Conservation (phyloP, 2,329 filamentous ascomycete species). For the Endoconidiophora polonica region DNA sequence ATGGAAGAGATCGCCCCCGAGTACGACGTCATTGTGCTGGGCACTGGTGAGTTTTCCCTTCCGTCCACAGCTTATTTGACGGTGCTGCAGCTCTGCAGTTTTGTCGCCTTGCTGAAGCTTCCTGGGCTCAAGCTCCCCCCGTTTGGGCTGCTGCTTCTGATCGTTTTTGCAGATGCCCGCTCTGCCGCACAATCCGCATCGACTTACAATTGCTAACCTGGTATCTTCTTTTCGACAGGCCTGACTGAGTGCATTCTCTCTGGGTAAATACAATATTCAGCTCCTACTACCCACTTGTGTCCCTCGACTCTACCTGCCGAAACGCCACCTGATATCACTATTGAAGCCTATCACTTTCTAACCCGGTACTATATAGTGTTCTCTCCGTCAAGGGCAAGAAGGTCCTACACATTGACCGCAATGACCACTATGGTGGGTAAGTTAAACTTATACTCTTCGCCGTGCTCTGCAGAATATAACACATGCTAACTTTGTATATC, state of each 20-base stretch:
- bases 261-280: constrained; percentile 43
- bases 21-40: constrained; percentile 97
- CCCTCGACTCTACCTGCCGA: too few relatives aligned
- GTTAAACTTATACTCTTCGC: constrained; percentile 21
- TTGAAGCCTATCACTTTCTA: constrained; percentile 2
- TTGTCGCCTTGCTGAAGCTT: neutral
- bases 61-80: neutral
- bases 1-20: constrained; percentile 98
- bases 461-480: constrained; percentile 16
- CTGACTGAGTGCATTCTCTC: constrained; percentile 98
- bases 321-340: neutral
- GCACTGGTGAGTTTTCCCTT: constrained; percentile 56
- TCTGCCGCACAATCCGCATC: neutral
- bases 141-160: neutral
- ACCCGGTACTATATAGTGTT: constrained; percentile 40
- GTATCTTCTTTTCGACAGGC: constrained; percentile 35
- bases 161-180: neutral
- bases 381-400: constrained; percentile 98
- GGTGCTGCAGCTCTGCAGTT: neutral
- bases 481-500: constrained; percentile 15
- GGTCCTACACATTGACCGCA: constrained; percentile 96
- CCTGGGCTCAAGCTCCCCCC: neutral
- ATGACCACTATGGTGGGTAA: constrained; percentile 95
- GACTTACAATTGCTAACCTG: constrained; percentile 15
- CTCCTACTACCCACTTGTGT: neutral